phyloP scores from a whole-genome alignment of 2,329 filamentous ascomycete genomes.

The Xylariaceae sp. region DNA sequence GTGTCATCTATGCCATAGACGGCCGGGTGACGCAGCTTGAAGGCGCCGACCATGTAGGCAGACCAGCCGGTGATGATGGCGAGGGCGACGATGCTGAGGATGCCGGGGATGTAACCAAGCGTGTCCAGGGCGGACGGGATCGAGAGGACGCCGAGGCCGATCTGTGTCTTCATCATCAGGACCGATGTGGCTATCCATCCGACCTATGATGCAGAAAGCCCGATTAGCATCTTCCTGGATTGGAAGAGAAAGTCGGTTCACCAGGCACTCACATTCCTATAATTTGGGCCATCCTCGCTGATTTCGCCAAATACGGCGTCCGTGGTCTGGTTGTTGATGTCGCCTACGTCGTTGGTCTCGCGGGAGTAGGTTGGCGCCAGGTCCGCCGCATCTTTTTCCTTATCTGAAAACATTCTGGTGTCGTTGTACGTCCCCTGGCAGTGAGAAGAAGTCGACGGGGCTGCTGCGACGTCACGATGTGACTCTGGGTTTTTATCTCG shows the following conservation, averaged over 20 bases:
- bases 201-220: slow-evolving; percentile 17
- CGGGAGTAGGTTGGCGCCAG: neutral
- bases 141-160: slow-evolving; percentile 44
- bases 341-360: neutral
- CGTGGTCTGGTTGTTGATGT: neutral
- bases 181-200: slow-evolving; percentile 37
- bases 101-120: slow-evolving; percentile 44
- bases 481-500: too few relatives aligned
- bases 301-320: slow-evolving; percentile 35
- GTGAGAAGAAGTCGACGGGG: too few relatives aligned
- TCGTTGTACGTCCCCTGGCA: too few relatives aligned
- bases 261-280: slow-evolving; percentile 20
- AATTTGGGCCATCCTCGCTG: slow-evolving; percentile 28
- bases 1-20: slow-evolving; percentile 49
- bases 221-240: slow-evolving; percentile 20
- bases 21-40: slow-evolving; percentile 44
- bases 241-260: slow-evolving; percentile 22
- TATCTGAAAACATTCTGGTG: neutral
- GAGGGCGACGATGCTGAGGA: slow-evolving; percentile 38
- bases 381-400: neutral
- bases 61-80: slow-evolving; percentile 43
- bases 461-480: too few relatives aligned
- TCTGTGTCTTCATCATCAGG: slow-evolving; percentile 42
- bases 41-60: slow-evolving; percentile 42
- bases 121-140: slow-evolving; percentile 41